Conservation (phyloP, 371 early-diverging fungal genomes). For the Mucor mucedo region DNA sequence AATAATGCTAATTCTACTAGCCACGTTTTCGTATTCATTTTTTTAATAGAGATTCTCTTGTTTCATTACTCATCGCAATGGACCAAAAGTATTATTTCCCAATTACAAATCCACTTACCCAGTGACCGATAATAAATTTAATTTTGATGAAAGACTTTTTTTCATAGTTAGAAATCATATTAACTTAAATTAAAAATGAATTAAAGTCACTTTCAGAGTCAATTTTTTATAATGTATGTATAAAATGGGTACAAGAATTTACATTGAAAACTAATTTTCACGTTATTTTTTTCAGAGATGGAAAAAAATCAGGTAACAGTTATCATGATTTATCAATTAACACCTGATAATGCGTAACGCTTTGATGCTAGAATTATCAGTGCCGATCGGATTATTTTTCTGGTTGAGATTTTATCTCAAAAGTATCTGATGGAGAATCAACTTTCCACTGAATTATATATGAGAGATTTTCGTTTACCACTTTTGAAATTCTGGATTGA, state of each 20-base stretch:
- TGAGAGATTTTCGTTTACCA: too few relatives aligned
- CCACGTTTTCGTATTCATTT: too few relatives aligned
- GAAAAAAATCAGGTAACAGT: conserved; percentile 3
- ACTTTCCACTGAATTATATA: too few relatives aligned
- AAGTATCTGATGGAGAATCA: too few relatives aligned
- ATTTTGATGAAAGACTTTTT: too few relatives aligned
- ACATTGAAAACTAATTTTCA: background rate
- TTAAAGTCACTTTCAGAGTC: too few relatives aligned
- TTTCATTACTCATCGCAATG: too few relatives aligned
- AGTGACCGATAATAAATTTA: too few relatives aligned
- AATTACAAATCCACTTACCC: background rate
- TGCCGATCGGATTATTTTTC: background rate
- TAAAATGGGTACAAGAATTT: background rate
- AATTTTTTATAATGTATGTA: too few relatives aligned
- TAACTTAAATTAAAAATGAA: background rate
- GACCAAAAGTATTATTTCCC: background rate
- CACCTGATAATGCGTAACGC: conserved; percentile 2
- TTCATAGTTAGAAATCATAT: background rate
- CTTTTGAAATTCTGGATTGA: too few relatives aligned
- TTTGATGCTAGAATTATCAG: background rate
- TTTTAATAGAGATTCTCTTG: too few relatives aligned
- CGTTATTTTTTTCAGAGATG: background rate
- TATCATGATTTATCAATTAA: background rate
- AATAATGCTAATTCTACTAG: too few relatives aligned
- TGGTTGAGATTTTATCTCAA: background rate